Evolutionary conservation across 140 eudicot species (phyloP).

Genomic region (Oenanthe javanica): DNA sequence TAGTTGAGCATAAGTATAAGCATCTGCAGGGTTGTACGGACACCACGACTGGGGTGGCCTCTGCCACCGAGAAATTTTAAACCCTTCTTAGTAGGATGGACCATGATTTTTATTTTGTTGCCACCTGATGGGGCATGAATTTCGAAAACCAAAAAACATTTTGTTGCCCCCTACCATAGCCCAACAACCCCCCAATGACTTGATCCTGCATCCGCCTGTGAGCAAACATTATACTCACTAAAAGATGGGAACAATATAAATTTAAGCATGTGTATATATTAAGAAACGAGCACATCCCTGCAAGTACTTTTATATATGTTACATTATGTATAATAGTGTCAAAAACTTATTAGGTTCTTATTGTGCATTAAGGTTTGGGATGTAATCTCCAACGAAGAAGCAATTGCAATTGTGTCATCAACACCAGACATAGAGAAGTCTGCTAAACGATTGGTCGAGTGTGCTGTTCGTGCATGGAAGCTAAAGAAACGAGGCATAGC

Average conservation of each 20-base stretch:
- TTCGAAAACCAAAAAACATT: not conserved
- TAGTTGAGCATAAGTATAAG: not conserved
- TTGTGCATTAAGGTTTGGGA: conserved; percentile 71
- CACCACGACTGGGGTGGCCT: not conserved
- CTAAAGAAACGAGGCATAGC: conserved; percentile 77
- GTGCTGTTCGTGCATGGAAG: conserved; percentile 69
- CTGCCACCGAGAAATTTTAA: not conserved
- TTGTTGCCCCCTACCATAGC: not conserved
- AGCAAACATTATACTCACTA: not conserved
- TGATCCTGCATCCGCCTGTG: not conserved
- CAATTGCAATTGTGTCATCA: conserved; percentile 61
- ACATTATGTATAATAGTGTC: not conserved
- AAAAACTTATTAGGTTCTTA: not conserved
- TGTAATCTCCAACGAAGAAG: conserved; percentile 88
- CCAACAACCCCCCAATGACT: not conserved
- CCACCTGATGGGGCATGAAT: not conserved
- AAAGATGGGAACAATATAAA: not conserved
- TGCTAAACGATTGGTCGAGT: conserved; percentile 64
- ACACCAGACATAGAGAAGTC: conserved; percentile 63
- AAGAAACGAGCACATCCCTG: not conserved
- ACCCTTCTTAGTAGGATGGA: not conserved
- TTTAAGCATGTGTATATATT: not conserved
- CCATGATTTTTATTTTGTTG: not conserved
- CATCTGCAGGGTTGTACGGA: not conserved
- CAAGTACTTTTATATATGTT: not conserved